These are phyloP conservation scores for Syncephalastrum contaminatum DNA, from an alignment of 371 early-diverging fungal genomes.

Conservation along the genomic window DNA sequence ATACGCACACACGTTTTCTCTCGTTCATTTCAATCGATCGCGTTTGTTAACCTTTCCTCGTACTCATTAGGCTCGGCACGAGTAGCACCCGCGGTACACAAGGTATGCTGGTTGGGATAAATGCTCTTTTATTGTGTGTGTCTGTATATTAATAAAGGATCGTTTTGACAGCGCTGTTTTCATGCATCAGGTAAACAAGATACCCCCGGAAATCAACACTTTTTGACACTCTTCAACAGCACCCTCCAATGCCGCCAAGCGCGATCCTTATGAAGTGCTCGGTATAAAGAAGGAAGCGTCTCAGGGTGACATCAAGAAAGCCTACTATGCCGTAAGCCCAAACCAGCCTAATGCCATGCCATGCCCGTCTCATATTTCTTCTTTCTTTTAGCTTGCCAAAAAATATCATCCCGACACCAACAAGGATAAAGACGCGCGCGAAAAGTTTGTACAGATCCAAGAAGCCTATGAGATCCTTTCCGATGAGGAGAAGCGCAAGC, in stretches of 20 bases:
- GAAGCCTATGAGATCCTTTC: constrained; percentile 94
- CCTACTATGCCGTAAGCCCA: constrained; percentile 77
- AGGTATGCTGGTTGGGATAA: too few species aligned
- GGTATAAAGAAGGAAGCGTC: constrained; percentile 79
- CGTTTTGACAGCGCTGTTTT: constrained; percentile 21
- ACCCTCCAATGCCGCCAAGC: constrained; percentile 33
- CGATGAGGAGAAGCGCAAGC: constrained; percentile 85
- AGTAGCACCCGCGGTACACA: too few species aligned
- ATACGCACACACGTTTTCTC: too few species aligned
- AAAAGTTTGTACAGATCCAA: constrained; percentile 95
- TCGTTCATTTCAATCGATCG: too few species aligned
- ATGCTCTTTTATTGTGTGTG: too few species aligned
- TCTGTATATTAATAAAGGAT: neutral
- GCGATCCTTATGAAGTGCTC: constrained; percentile 82
- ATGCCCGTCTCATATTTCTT: neutral
- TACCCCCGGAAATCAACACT: neutral
- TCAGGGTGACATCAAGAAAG: constrained; percentile 89
- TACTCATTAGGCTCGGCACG: too few species aligned
- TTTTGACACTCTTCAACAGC: constrained; percentile 4
- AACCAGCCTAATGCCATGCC: neutral
- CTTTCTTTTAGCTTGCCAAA: constrained; percentile 71
- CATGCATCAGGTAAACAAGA: constrained; percentile 28
- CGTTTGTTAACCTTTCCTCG: too few species aligned
- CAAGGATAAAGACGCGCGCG: constrained; percentile 86
- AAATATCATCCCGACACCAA: constrained; percentile 97